Conservation (phyloP, 2,329 filamentous ascomycete genomes). For the Stenocarpella maydis region DNA sequence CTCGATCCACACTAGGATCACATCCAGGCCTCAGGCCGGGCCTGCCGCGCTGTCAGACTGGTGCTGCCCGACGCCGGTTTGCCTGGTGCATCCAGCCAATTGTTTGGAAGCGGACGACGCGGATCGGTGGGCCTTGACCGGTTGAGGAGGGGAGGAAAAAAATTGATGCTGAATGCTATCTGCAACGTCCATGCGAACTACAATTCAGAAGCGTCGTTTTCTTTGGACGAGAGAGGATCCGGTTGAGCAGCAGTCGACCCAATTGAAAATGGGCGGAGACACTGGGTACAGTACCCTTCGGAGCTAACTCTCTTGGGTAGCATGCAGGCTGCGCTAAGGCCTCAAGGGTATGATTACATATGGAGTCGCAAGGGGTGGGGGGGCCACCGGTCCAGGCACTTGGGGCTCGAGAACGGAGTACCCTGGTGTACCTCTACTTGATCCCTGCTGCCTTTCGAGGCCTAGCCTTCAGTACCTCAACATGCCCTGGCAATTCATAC, state of each 20-base stretch:
- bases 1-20: neutral
- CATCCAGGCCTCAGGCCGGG: neutral
- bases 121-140: slow-evolving; percentile 25
- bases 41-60: neutral
- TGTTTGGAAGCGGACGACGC: neutral
- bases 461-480: slow-evolving; percentile 3
- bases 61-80: slow-evolving; percentile 7
- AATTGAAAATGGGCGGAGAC: neutral
- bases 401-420: neutral
- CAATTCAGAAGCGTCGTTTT: slow-evolving; percentile 10
- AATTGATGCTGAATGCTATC: slow-evolving; percentile 22
- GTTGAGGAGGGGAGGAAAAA: no score
- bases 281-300: neutral
- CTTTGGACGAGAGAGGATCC: neutral
- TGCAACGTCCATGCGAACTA: slow-evolving; percentile 17
- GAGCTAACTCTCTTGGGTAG: neutral
- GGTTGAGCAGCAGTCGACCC: neutral
- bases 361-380: neutral
- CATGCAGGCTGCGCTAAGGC: neutral
- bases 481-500: neutral
- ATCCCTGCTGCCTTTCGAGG: neutral
- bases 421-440: slow-evolving; percentile 4
- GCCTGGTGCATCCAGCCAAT: neutral
- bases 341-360: neutral
- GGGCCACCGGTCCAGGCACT: neutral